Evolutionary conservation across 106 monocot genomes (phyloP).

Genomic region (Dendrobium catenatum): DNA sequence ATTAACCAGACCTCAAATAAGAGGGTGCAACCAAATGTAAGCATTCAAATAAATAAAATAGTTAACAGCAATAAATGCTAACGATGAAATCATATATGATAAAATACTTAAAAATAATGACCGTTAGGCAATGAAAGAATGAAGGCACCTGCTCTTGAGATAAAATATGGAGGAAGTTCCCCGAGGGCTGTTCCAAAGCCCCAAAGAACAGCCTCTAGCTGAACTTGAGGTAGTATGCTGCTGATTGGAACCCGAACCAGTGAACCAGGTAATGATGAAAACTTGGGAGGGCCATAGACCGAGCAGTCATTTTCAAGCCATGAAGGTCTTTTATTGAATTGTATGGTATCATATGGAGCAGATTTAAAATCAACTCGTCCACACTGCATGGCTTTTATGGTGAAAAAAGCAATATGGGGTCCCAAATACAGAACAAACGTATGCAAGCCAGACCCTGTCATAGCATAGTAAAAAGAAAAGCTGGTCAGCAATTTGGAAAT

Average conservation of each 20-base stretch:
- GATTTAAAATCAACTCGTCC: constrained; percentile 79
- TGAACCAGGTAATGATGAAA: constrained; percentile 33
- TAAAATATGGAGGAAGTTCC: constrained; percentile 97
- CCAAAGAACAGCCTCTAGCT: constrained; percentile 91
- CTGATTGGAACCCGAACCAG: constrained; percentile 61
- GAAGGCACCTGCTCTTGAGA: constrained; percentile 79
- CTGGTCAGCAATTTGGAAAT: background rate
- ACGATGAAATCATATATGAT: background rate
- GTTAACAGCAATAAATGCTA: background rate
- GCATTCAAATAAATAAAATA: background rate
- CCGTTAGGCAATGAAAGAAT: background rate
- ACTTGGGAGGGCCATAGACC: constrained; percentile 70
- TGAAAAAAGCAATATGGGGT: constrained; percentile 90
- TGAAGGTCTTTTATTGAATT: constrained; percentile 62
- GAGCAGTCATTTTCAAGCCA: constrained; percentile 95
- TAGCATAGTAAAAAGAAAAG: background rate
- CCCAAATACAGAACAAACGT: constrained; percentile 95
- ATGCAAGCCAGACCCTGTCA: constrained; percentile 94
- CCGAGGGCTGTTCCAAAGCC: constrained; percentile 96
- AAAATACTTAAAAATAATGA: background rate
- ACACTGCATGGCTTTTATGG: constrained; percentile 79
- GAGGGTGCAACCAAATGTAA: background rate
- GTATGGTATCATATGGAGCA: constrained; percentile 94
- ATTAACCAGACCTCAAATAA: background rate
- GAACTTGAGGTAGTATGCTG: constrained; percentile 75